A percentile compares a stretch with the other conserved stretches of the same genome.
phyloP scores from a whole-genome alignment of 306 rosid genomes.

The Cucumis sativus region DNA sequence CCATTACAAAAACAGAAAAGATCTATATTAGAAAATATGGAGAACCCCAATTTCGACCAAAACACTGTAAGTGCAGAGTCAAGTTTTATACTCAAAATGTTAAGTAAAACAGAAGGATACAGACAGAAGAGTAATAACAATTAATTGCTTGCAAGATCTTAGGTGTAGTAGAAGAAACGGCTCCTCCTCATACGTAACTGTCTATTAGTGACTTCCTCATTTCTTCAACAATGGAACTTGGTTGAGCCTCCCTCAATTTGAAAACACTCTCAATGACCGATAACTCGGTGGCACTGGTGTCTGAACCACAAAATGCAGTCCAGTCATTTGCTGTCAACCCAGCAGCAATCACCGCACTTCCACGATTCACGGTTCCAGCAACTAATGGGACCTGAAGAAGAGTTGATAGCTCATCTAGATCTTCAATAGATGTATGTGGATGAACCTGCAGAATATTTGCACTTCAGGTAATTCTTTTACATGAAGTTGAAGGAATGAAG shows the following conservation, averaged over 20 bases:
- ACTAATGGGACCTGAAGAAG: conserved; percentile 94
- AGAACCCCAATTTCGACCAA: neutral
- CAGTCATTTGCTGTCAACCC: conserved; percentile 86
- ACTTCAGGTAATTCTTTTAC: neutral
- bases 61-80: neutral
- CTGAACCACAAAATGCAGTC: conserved; percentile 92
- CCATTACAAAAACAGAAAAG: neutral
- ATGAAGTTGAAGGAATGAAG: neutral
- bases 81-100: neutral
- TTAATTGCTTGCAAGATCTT: neutral
- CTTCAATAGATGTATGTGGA: conserved; percentile 87
- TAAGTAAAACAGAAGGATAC: neutral
- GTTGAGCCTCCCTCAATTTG: conserved; percentile 80
- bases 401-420: conserved; percentile 83
- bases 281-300: conserved; percentile 89
- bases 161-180: neutral
- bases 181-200: conserved; percentile 47
- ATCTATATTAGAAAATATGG: neutral
- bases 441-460: conserved; percentile 44
- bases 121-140: neutral
- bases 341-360: conserved; percentile 79
- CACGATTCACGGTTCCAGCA: conserved; percentile 84
- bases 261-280: conserved; percentile 83
- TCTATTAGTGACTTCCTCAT: conserved; percentile 86
- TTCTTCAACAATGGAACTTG: conserved; percentile 74